These are phyloP conservation scores for Neurospora cerealis DNA, from an alignment of 495 filamentous ascomycete genomes.

Conservation along the genomic window DNA sequence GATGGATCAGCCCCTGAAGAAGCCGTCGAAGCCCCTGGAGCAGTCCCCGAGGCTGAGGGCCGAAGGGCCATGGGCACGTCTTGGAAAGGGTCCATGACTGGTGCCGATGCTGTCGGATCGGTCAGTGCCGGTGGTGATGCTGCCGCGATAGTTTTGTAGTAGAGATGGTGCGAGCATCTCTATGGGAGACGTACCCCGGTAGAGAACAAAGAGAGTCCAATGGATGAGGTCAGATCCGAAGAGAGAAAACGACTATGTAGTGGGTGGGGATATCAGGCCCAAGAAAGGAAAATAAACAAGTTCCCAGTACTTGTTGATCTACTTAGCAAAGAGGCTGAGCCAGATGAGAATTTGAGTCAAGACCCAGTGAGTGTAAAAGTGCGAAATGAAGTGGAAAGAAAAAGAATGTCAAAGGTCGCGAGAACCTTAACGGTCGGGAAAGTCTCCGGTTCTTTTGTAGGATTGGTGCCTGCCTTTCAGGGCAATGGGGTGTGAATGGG, in stretches of 20 bases:
- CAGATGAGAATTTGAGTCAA: not conserved
- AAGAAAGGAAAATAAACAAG: not conserved
- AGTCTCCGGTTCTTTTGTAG: not conserved
- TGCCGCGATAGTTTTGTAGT: not conserved
- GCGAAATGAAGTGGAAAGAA: not conserved
- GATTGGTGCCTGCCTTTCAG: not conserved
- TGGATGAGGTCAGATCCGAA: not conserved
- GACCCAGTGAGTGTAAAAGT: not conserved
- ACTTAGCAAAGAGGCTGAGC: not conserved
- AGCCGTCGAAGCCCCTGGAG: not conserved
- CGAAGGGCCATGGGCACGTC: not conserved
- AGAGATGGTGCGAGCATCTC: not conserved
- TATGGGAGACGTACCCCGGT: not conserved
- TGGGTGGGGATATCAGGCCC: not conserved
- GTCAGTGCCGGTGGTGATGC: not conserved
- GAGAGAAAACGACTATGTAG: not conserved
- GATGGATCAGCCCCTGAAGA: not conserved
- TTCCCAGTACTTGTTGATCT: not conserved
- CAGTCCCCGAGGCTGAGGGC: not conserved
- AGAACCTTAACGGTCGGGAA: not conserved
- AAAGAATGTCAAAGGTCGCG: not conserved
- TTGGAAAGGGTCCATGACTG: not conserved
- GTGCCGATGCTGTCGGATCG: not conserved
- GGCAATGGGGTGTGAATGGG: not conserved
- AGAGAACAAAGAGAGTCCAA: not conserved